A percentile compares a stretch with the other conserved stretches of the same genome.
phyloP scores from a whole-genome alignment of 768 basidiomycete species.

The Pisolithus marmoratus region DNA sequence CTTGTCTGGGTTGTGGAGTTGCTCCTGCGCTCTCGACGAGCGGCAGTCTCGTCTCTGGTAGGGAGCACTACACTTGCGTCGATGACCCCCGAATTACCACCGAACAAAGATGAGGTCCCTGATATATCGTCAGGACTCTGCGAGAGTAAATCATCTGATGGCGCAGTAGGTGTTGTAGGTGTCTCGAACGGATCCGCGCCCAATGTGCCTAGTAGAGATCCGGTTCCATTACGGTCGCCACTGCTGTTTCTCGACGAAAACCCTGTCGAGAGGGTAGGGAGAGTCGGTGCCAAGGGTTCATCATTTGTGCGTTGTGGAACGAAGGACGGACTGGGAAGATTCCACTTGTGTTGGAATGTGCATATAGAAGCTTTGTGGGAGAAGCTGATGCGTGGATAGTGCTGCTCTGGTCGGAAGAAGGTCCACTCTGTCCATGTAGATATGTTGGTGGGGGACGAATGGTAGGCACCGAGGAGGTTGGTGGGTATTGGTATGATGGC shows the following conservation, averaged over 20 bases:
- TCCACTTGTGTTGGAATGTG: constrained; percentile 12
- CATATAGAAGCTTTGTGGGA: neutral
- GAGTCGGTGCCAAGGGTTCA: constrained; percentile 25
- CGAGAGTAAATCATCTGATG: constrained; percentile 15
- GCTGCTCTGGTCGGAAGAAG: too few relatives aligned
- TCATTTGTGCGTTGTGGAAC: constrained; percentile 23
- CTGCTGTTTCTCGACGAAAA: neutral
- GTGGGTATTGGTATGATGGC: constrained; percentile 21
- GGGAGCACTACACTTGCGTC: neutral
- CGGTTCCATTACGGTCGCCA: neutral
- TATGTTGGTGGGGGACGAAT: constrained; percentile 9
- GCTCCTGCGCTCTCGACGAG: constrained; percentile 29
- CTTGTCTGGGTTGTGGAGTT: constrained; percentile 43
- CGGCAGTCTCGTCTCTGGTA: constrained; percentile 9
- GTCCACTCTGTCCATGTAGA: too few relatives aligned
- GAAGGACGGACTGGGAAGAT: constrained; percentile 15
- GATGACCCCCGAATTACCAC: neutral
- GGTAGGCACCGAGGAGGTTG: constrained; percentile 4
- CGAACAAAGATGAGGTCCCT: neutral
- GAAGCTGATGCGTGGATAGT: neutral
- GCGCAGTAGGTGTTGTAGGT: constrained; percentile 22
- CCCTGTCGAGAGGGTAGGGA: constrained; percentile 5
- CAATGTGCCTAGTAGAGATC: neutral
- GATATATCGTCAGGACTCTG: neutral
- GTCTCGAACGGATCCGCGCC: constrained; percentile 24